A percentile compares a stretch with the other conserved stretches of the same genome.
Conservation (phyloP, 192 early-diverging fungal species). For the Coemansia sp. region DNA sequence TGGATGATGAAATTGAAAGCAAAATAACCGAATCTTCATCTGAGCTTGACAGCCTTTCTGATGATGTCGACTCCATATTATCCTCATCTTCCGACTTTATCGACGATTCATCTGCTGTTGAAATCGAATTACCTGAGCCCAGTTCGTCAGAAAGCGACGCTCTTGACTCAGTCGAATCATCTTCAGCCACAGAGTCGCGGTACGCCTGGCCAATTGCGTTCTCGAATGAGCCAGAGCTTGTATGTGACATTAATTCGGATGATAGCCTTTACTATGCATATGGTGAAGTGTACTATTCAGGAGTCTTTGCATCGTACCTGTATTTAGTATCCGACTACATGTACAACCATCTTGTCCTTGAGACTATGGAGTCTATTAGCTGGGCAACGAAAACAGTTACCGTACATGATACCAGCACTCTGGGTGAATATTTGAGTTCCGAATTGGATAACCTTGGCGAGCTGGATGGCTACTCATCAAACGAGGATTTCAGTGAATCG, state of each 20-base stretch:
- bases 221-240: constrained; percentile 4
- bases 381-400: not conserved
- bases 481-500: not conserved
- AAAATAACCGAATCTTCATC: not conserved
- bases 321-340: not conserved
- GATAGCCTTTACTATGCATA: not conserved
- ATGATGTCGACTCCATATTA: not conserved
- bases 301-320: not conserved
- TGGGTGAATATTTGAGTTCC: not conserved
- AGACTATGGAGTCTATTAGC: not conserved
- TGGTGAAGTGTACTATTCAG: not conserved
- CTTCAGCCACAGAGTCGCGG: not conserved
- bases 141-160: not conserved
- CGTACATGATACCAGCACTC: not conserved
- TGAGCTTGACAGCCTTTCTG: not conserved
- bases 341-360: not conserved
- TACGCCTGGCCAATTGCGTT: not conserved
- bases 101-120: no score
- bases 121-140: no score
- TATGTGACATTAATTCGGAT: constrained; percentile 2
- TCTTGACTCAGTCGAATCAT: not conserved
- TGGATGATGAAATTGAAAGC: no score
- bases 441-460: not conserved
- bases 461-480: no score
- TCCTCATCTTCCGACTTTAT: no score